phyloP scores from a whole-genome alignment of 2,329 filamentous ascomycete species.

The Clarireedia homoeocarpa region DNA sequence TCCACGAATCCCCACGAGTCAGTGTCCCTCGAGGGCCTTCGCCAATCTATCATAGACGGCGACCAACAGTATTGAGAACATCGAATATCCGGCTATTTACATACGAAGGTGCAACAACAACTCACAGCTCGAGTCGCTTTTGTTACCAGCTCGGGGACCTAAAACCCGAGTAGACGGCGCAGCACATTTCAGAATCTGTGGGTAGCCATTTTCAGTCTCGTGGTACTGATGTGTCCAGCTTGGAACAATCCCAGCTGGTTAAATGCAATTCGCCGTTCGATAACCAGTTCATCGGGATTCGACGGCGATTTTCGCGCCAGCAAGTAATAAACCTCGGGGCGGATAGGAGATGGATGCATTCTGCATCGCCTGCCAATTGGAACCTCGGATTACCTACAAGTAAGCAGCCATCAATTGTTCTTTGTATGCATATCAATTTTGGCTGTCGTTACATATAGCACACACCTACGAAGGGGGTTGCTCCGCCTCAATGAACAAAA shows the following conservation, averaged over 20 bases:
- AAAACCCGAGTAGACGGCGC: constrained; percentile 11
- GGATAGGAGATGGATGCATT: too few species aligned
- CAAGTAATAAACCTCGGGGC: not conserved
- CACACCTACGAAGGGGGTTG: too few species aligned
- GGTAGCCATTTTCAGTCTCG: constrained; percentile 5
- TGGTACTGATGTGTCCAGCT: constrained; percentile 6
- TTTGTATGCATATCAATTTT: too few species aligned
- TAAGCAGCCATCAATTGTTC: too few species aligned
- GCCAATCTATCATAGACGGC: constrained; percentile 10
- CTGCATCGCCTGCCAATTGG: too few species aligned
- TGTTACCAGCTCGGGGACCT: constrained; percentile 11
- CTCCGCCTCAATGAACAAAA: too few species aligned
- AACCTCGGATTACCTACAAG: too few species aligned
- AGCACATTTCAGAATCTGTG: constrained; percentile 8
- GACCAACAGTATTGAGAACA: constrained; percentile 8
- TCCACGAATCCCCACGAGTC: constrained; percentile 5
- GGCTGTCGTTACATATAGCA: too few species aligned
- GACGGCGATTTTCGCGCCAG: not conserved
- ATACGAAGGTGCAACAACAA: constrained; percentile 7
- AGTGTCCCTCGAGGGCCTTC: constrained; percentile 8
- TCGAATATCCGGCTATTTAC: constrained; percentile 7
- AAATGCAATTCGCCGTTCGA: constrained; percentile 9
- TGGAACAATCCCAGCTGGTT: not conserved
- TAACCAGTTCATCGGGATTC: constrained; percentile 10
- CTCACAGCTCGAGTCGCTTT: constrained; percentile 3